Conservation (phyloP, 495 filamentous ascomycete genomes). For the Chaetomium cochliodes region DNA sequence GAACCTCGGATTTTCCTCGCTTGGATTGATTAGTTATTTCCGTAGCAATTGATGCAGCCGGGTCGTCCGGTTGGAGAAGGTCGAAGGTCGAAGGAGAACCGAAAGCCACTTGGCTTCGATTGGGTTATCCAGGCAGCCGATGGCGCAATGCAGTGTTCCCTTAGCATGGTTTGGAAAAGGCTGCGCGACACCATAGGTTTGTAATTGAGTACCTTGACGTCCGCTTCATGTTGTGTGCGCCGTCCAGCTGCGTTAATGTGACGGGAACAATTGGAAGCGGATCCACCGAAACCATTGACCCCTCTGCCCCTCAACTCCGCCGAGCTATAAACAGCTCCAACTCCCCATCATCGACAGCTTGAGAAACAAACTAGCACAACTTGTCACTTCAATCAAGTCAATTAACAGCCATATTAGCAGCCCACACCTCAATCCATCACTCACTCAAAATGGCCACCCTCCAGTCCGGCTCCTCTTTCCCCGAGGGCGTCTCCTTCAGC, state of each 20-base stretch:
- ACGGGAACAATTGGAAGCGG: background rate
- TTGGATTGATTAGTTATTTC: background rate
- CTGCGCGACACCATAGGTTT: no score
- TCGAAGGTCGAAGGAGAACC: background rate
- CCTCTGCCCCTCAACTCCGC: constrained; percentile 11
- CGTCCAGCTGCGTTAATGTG: background rate
- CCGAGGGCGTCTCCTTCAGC: constrained; percentile 72
- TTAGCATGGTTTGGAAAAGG: no score
- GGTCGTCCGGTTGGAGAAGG: background rate
- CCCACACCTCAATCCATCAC: background rate
- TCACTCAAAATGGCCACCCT: constrained; percentile 63
- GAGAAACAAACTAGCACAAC: background rate
- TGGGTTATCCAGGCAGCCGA: constrained; percentile 8
- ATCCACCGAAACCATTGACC: background rate
- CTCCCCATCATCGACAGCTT: background rate
- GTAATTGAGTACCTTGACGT: background rate
- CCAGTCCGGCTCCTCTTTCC: constrained; percentile 81
- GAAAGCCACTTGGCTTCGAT: background rate
- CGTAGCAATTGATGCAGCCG: background rate
- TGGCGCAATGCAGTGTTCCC: constrained; percentile 15
- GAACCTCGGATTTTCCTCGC: background rate
- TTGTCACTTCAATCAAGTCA: background rate
- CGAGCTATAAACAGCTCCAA: background rate
- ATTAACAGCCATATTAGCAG: background rate
- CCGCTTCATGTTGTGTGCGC: background rate